Evolutionary conservation across 179 eudicot genomes (phyloP), one percentile per base, ranked within the genome.

Genomic region (Vitellaria paradoxa): DNA sequence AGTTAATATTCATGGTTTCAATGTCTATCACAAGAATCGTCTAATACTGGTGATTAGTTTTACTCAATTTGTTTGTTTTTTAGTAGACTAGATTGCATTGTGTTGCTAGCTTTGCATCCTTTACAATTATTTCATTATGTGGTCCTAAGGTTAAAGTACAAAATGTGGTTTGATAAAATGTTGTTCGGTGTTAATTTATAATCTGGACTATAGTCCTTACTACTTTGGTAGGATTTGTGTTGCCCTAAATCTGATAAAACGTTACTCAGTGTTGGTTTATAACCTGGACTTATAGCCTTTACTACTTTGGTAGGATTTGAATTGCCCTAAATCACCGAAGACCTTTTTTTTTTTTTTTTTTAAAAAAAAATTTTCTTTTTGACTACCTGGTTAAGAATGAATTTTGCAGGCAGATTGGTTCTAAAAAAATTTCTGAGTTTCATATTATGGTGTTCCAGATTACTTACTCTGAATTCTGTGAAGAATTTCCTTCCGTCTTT

Each of bases 11-110:
- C 96, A 93, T 83, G 99, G 99, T 62, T 96, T 96, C 85, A 93
- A 91, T 82, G 93, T 96, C 77, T 96, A 96, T 86, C 92, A 96
- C 81, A 96, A 90, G 90, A 96, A 96, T 78, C 97, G 99, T 76
- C 88, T 96, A 66, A 93, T 95, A 82, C 82, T 93, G 96, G 99
- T 96, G 80, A 82, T 20, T 64, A 9, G 42, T 61, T 81, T 76
- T 63, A 15, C 53, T 66, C 42, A 15, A 6, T n/a, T 8, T 20
- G 50, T 76, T 65, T 65, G 2, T n/a, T 1, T 37, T 24, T 65
- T 42, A 26, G 23, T 24, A 30, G 17, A 13, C 37, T 12, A 2
- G 23, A 7, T 56, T 52, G 47, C 63, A n/a, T 65, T 65, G 15
- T 65, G 53, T 64, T 72, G n/a, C 52, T 73, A 40, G 65, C 61